Evolutionary conservation across 495 filamentous ascomycete genomes (phyloP).

Genomic region (Lepidopterella palustris): DNA sequence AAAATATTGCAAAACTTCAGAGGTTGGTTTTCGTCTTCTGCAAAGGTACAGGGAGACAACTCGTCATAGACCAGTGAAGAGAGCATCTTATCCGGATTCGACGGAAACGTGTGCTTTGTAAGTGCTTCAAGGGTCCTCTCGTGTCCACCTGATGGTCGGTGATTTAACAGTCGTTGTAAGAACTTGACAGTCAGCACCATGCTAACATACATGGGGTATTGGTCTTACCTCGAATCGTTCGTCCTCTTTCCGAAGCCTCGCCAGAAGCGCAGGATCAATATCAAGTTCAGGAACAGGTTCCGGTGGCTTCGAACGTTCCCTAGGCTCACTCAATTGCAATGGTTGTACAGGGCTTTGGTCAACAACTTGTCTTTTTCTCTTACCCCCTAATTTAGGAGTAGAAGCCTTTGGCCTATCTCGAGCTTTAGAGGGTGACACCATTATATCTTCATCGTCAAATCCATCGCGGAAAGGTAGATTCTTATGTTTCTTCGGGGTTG

Average conservation of each 20-base stretch:
- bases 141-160: conserved; percentile 43
- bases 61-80: conserved; percentile 54
- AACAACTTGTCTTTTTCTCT: conserved; percentile 54
- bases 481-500: conserved; percentile 56
- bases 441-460: conserved; percentile 66
- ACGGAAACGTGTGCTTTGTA: conserved; percentile 64
- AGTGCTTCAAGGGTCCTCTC: conserved; percentile 69
- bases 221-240: conserved; percentile 30
- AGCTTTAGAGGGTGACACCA: conserved; percentile 52
- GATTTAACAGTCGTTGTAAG: conserved; percentile 54
- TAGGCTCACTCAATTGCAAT: conserved; percentile 46
- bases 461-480: conserved; percentile 58
- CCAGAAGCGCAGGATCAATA: conserved; percentile 32
- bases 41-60: conserved; percentile 36
- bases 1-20: conserved; percentile 49
- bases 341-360: conserved; percentile 50
- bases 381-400: conserved; percentile 55
- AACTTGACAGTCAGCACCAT: conserved; percentile 21
- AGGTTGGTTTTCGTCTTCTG: conserved; percentile 42
- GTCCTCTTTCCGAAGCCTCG: conserved; percentile 34
- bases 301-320: conserved; percentile 17
- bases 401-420: conserved; percentile 43
- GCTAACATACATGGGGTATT: not conserved
- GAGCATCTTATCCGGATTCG: conserved; percentile 45
- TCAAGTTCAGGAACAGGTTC: conserved; percentile 19